These are phyloP conservation scores for Candida odintsovae DNA, from an alignment of 805 yeast species.

Conservation along the genomic window DNA sequence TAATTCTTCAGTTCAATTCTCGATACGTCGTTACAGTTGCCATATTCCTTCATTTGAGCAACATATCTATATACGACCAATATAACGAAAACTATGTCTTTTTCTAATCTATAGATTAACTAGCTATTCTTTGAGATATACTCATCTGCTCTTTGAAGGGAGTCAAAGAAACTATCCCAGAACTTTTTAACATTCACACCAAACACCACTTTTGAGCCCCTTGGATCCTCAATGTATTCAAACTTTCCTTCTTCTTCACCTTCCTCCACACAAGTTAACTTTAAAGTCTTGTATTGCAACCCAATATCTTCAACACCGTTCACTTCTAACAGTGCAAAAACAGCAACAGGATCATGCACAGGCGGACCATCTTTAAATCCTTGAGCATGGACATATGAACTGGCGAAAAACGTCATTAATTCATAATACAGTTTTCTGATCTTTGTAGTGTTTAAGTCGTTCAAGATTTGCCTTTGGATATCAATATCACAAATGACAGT, in stretches of 20 bases:
- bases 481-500: slow-evolving; percentile 47
- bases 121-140: not conserved
- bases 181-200: slow-evolving; percentile 35
- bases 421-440: slow-evolving; percentile 52
- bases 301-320: slow-evolving; percentile 20
- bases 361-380: slow-evolving; percentile 59
- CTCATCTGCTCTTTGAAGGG: slow-evolving; percentile 33
- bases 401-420: slow-evolving; percentile 45
- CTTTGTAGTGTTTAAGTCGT: slow-evolving; percentile 29
- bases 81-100: too few species aligned
- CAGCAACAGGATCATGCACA: slow-evolving; percentile 75
- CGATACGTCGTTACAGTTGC: not conserved
- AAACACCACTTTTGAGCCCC: slow-evolving; percentile 36
- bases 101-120: too few species aligned
- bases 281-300: slow-evolving; percentile 9
- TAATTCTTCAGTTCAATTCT: not conserved
- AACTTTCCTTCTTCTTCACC: slow-evolving; percentile 26
- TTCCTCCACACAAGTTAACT: slow-evolving; percentile 12
- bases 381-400: slow-evolving; percentile 35
- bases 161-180: slow-evolving; percentile 39
- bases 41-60: not conserved
- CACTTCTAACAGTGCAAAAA: slow-evolving; percentile 45
- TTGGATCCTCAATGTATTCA: slow-evolving; percentile 10
- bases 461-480: slow-evolving; percentile 34
- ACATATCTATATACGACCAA: not conserved